Conservation (phyloP, 805 yeast genomes). For the Gaillardinia entomophila region DNA sequence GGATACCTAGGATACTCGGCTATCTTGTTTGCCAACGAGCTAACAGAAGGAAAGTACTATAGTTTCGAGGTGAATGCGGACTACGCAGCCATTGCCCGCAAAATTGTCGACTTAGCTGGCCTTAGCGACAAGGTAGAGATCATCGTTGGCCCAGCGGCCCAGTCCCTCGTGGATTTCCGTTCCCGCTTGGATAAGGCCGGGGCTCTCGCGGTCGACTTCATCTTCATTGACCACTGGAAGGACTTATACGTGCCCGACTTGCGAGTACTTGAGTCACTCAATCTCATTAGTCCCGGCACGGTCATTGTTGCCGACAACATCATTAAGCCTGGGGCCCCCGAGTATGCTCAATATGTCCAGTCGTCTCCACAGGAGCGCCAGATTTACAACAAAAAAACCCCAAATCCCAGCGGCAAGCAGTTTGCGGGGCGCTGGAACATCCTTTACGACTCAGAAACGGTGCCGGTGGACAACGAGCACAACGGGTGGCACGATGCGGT, state of each 20-base stretch:
- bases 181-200: slow-evolving; percentile 6
- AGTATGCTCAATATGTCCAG: slow-evolving; percentile 32
- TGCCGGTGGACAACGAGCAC: slow-evolving; percentile 9
- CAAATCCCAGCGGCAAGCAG: slow-evolving; percentile 20
- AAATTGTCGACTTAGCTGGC: slow-evolving; percentile 29
- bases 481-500: slow-evolving; percentile 17
- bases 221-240: slow-evolving; percentile 38
- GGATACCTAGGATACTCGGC: slow-evolving; percentile 34
- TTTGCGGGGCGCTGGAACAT: slow-evolving; percentile 37
- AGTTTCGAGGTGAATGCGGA: slow-evolving; percentile 26
- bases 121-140: slow-evolving; percentile 22
- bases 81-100: slow-evolving; percentile 23
- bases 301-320: slow-evolving; percentile 35
- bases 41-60: slow-evolving; percentile 23
- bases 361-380: slow-evolving; percentile 32
- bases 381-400: slow-evolving; percentile 16
- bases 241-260: slow-evolving; percentile 35
- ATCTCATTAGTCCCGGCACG: slow-evolving; percentile 35
- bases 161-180: slow-evolving; percentile 20
- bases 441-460: slow-evolving; percentile 28
- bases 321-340: slow-evolving; percentile 31
- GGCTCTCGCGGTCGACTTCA: slow-evolving; percentile 23
- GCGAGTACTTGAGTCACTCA: slow-evolving; percentile 34
- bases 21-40: slow-evolving; percentile 22
- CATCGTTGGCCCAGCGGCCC: slow-evolving; percentile 26